phyloP scores from a whole-genome alignment of 2,329 filamentous ascomycete species.

The Phialocephala sp. region DNA sequence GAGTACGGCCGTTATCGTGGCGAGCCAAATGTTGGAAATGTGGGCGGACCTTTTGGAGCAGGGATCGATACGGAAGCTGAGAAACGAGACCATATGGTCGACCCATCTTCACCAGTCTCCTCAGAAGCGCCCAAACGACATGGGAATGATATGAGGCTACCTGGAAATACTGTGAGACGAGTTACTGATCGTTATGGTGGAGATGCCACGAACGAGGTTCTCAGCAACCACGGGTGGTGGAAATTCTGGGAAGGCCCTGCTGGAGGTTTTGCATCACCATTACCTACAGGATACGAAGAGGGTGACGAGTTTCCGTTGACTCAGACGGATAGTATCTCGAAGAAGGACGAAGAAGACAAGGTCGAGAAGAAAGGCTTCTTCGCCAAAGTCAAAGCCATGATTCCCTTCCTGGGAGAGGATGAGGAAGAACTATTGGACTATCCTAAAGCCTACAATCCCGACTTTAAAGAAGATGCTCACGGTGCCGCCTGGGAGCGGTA shows the following conservation, averaged over 20 bases:
- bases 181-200: conserved; percentile 26
- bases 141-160: conserved; percentile 25
- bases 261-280: conserved; percentile 64
- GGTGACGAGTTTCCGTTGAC: conserved; percentile 49
- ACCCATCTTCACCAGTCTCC: conserved; percentile 25
- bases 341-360: conserved; percentile 4
- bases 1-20: conserved; percentile 40
- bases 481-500: conserved; percentile 82
- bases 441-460: conserved; percentile 64
- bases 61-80: conserved; percentile 29
- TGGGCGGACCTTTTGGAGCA: conserved; percentile 30
- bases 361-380: conserved; percentile 54
- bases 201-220: conserved; percentile 29
- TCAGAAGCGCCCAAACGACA: conserved; percentile 18
- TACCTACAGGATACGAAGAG: conserved; percentile 61
- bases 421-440: conserved; percentile 53
- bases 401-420: conserved; percentile 52
- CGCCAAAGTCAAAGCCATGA: conserved; percentile 53
- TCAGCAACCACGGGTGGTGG: conserved; percentile 53
- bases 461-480: conserved; percentile 65
- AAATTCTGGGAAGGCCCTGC: conserved; percentile 69
- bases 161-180: conserved; percentile 36
- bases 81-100: conserved; percentile 18
- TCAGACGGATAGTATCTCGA: conserved; percentile 38
- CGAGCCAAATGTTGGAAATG: conserved; percentile 10